Evolutionary conservation across 805 yeast genomes (phyloP), one percentile per base, ranked within the genome.

Genomic region (Pichia paraexigua): DNA sequence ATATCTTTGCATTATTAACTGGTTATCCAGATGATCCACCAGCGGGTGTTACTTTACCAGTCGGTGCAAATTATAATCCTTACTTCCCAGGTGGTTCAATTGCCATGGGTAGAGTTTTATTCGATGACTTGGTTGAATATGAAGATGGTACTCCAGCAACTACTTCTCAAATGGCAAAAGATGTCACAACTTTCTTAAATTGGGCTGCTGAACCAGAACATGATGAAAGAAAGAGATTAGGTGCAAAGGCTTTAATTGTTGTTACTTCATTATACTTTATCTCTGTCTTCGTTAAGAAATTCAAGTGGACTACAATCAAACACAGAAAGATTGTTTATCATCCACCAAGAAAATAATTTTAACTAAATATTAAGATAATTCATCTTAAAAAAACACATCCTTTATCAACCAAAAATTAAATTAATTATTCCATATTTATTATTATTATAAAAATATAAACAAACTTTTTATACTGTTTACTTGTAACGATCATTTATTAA

Each of bases 71-170:
- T 84, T 94, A 94, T 77, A 94, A 94, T 81, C 99, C 99, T 67
- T 94, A 94, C 80, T 94, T 94, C 96, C 98, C 99, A 71, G 98
- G 98, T 75, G 98, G 99, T 60, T 80, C 97, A 43, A 92, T 94
- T 77, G 99, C 97, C 63, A 94, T 94, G 99, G 98, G 88, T 69
- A 87, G 99, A 77, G 98, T 92, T 54, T 79, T 94, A 71, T 94
- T 91, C 63, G 99, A 94, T 69, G 99, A 88, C 60, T 79, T 94
- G 67, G 99, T 94, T 58, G 99, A 94, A 78, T 94, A 83, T 74
- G 99, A 94, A 71, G 99, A 94, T 71, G 99, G 99, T 68, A 94
- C 99, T 54, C 96, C 95, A 54, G 98, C 99, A 50, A 83, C 98
- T 50, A 86, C 98, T 58, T 85, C 98, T 52, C 99, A 94, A 78